Percentiles rank a stretch among this genome's conserved stretches.
These are phyloP conservation scores for Solanum hybrid DNA, from an alignment of 305 asterid species.

Conservation along the genomic window DNA sequence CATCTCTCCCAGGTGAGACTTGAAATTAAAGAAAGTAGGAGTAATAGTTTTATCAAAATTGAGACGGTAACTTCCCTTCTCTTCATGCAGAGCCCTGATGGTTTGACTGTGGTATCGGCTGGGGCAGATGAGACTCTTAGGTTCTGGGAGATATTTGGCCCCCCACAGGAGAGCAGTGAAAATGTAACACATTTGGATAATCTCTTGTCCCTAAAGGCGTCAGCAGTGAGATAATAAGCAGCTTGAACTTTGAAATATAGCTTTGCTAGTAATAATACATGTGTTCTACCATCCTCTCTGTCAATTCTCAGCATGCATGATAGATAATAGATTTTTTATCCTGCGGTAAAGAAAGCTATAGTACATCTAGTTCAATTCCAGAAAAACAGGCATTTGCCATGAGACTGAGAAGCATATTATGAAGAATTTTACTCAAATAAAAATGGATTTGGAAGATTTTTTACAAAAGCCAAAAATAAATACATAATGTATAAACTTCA, in stretches of 20 bases:
- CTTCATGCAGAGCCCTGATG: constrained; percentile 63
- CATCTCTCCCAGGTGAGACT: constrained; percentile 55
- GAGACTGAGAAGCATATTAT: background rate
- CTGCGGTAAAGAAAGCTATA: background rate
- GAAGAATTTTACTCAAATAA: background rate
- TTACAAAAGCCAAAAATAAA: background rate
- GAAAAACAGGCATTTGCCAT: background rate
- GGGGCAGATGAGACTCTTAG: constrained; percentile 62
- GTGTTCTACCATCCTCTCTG: background rate
- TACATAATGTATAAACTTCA: background rate
- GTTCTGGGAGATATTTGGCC: constrained; percentile 77
- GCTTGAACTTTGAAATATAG: background rate
- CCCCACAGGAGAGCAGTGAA: constrained; percentile 22
- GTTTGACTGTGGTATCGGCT: constrained; percentile 53
- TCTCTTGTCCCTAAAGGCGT: constrained; percentile 38
- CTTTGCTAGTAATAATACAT: background rate
- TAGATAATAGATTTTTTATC: background rate
- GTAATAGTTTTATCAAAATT: background rate
- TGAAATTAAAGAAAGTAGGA: background rate
- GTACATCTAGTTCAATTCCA: background rate
- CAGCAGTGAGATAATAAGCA: background rate
- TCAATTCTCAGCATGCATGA: background rate
- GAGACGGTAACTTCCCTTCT: background rate
- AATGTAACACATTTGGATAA: constrained; percentile 47
- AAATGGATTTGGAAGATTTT: background rate